Evolutionary conservation across 768 basidiomycete species (phyloP).

Genomic region (Cystobasidium ongulense): DNA sequence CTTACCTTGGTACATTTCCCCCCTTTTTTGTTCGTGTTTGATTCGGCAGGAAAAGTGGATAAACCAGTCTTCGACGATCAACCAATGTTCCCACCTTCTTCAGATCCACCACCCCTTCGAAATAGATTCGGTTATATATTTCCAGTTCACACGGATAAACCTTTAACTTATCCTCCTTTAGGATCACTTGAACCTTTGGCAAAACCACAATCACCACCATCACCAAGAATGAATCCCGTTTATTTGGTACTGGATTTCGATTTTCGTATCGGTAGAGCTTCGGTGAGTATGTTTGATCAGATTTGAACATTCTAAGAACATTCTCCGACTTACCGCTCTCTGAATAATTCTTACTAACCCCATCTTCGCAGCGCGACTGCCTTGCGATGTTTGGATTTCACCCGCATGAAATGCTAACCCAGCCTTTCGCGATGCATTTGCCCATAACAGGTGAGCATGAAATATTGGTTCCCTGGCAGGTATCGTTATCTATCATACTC

Average conservation of each 20-base stretch:
- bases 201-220: not conserved
- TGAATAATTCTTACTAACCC: too few species aligned
- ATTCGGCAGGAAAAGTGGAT: not conserved
- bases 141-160: not conserved
- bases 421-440: not conserved
- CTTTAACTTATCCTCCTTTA: not conserved
- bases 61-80: not conserved
- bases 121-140: not conserved
- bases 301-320: too few species aligned
- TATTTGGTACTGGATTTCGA: not conserved
- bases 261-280: not conserved
- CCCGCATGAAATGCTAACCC: constrained; percentile 2
- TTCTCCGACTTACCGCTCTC: too few species aligned
- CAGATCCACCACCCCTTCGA: not conserved
- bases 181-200: not conserved
- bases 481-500: too few species aligned
- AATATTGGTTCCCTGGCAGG: not conserved
- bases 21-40: too few species aligned
- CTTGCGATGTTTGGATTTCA: not conserved
- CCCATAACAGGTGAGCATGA: not conserved
- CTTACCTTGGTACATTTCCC: too few species aligned
- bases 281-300: constrained; percentile 7
- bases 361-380: constrained; percentile 2
- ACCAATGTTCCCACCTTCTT: not conserved
- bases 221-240: not conserved